phyloP scores from a whole-genome alignment of 768 basidiomycete genomes.

The Gloeophyllum trabeum region DNA sequence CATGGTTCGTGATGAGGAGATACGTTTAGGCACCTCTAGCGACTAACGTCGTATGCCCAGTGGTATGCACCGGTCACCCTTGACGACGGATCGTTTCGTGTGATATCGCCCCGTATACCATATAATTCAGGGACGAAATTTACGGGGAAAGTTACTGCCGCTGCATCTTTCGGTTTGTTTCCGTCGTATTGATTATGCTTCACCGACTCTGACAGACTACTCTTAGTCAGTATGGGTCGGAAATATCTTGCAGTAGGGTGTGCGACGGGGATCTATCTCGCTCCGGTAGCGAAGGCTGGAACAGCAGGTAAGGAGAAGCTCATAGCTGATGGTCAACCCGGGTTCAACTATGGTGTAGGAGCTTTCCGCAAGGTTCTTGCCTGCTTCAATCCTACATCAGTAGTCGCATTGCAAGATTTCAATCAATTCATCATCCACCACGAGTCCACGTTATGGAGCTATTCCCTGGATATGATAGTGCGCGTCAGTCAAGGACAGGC shows the following conservation, averaged over 20 bases:
- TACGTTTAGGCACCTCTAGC: not conserved
- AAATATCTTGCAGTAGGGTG: slow-evolving; percentile 57
- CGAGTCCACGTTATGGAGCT: slow-evolving; percentile 46
- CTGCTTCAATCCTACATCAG: slow-evolving; percentile 33
- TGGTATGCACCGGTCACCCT: slow-evolving; percentile 53
- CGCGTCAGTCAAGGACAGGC: slow-evolving; percentile 42
- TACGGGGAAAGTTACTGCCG: slow-evolving; percentile 50
- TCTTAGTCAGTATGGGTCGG: slow-evolving; percentile 35
- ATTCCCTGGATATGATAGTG: slow-evolving; percentile 61
- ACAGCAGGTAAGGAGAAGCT: slow-evolving; percentile 30
- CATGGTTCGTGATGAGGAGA: slow-evolving; percentile 34
- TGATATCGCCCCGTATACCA: slow-evolving; percentile 18
- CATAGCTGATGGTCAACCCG: slow-evolving; percentile 26
- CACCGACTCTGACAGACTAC: slow-evolving; percentile 1
- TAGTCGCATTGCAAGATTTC: slow-evolving; percentile 47
- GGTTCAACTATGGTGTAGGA: slow-evolving; percentile 13
- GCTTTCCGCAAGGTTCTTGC: slow-evolving; percentile 51
- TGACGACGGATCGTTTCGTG: slow-evolving; percentile 52
- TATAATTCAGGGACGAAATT: slow-evolving; percentile 20
- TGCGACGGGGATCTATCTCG: slow-evolving; percentile 59
- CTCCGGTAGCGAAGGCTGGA: too few relatives aligned
- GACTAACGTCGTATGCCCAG: slow-evolving; percentile 21
- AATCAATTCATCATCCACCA: slow-evolving; percentile 61
- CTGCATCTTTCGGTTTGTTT: slow-evolving; percentile 53
- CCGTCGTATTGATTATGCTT: slow-evolving; percentile 42